Conservation (phyloP, 371 early-diverging fungal genomes). For the Mortierella sp. region DNA sequence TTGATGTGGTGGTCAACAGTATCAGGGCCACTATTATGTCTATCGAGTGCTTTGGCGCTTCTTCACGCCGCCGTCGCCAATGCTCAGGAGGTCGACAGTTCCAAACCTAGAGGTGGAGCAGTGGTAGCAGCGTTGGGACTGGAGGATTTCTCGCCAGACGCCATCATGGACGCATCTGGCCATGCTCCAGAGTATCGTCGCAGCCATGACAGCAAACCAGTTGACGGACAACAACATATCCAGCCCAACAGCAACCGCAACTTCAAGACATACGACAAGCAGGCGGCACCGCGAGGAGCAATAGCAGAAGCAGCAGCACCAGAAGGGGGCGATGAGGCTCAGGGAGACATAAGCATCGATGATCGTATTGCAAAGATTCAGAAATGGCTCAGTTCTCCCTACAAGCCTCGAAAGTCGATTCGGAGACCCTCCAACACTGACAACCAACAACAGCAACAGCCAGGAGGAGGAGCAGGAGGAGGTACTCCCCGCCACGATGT, state of each 20-base stretch:
- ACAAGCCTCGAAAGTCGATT: not conserved
- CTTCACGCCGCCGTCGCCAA: not conserved
- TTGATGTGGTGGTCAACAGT: conserved; percentile 10
- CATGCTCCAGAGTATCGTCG: conserved; percentile 1
- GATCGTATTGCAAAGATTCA: not conserved
- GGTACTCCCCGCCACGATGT: not conserved
- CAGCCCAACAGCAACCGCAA: not conserved
- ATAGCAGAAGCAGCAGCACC: too few relatives aligned
- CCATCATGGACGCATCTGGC: not conserved
- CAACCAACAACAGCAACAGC: too few relatives aligned
- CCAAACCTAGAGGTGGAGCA: not conserved
- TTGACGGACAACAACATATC: not conserved
- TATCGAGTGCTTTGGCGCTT: conserved; percentile 12
- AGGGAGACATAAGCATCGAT: not conserved
- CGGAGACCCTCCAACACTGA: not conserved
- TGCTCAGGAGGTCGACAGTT: not conserved
- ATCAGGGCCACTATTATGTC: conserved; percentile 3
- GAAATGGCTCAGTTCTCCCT: not conserved
- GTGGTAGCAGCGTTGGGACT: not conserved
- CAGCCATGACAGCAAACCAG: not conserved
- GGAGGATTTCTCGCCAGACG: not conserved
- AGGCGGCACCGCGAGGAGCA: not conserved
- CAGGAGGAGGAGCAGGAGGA: not conserved
- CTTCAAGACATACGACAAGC: not conserved
- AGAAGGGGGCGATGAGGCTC: too few relatives aligned